Evolutionary conservation across 176 grass and related monocot species (phyloP), one percentile per base, ranked within the genome.

Genomic region (Aegilops umbellulata): DNA sequence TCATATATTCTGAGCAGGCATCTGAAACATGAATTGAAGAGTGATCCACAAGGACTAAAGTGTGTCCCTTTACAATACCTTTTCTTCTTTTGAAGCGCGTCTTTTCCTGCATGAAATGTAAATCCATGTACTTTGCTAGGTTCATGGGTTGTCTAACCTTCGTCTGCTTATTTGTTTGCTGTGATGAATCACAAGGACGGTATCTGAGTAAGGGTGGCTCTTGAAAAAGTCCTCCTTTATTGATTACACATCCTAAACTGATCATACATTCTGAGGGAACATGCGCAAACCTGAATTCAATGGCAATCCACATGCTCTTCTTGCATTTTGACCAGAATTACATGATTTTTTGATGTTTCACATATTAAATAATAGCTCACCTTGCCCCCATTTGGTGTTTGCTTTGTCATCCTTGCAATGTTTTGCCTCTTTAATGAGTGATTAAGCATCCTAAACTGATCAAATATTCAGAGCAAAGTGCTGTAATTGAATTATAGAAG

Each of bases 171-270:
- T 26, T 65, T 65, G 60, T 80, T 66, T 80, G 78, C 38, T 8
- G 1, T 80, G 78, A 80, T 19, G 72, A 77, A 44, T 19, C 4
- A 61, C 49, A 72, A 61, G 84, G 76, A 86, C 35, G 65, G 65
- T 86, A 86, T 86, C 34, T 86, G 76, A 86, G 47, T 16, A 16
- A 80, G 84, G 76, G 5, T 10, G 27, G 17, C 42, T 71, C 47
- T 69, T 69, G 27, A 69, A 67, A 80, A 68, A n/a, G 46, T 36
- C 11, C 30, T 19, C 84, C 65, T 42, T 17, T 5, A 0, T 9
- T 72, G 84, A 79, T 86, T 86, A 74, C 5, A n/a, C 16, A 86
- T 57, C 63, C 17, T 44, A 16, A 73, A 60, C 38, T 73, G 69
- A 46, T 73, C 38, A 71, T 70, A 70, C 7, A 1, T 70, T 70